phyloP scores from a whole-genome alignment of 805 yeast genomes.

The Yamadazyma nakazawae region DNA sequence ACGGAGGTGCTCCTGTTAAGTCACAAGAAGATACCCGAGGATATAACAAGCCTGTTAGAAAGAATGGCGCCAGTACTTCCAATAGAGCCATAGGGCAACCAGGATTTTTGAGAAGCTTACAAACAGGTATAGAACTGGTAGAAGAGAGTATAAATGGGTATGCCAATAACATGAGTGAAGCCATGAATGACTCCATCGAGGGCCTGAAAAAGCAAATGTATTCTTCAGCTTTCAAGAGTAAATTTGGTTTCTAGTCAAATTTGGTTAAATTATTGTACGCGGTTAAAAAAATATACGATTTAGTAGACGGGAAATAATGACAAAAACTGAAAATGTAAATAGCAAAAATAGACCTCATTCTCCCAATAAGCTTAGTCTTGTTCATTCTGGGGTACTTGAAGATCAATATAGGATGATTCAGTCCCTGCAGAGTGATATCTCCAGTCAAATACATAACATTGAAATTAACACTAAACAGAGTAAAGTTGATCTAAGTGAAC shows the following conservation, averaged over 20 bases:
- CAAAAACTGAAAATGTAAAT: neutral
- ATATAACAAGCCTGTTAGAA: slow-evolving; percentile 50
- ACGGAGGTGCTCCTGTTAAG: slow-evolving; percentile 7
- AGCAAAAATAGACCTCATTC: neutral
- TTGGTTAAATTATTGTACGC: neutral
- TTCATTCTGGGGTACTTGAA: neutral
- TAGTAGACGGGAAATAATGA: neutral
- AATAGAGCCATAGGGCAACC: slow-evolving; percentile 42
- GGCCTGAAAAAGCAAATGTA: slow-evolving; percentile 49
- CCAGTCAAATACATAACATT: slow-evolving; percentile 11
- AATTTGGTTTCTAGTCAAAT: slow-evolving; percentile 44
- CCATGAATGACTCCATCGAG: slow-evolving; percentile 50
- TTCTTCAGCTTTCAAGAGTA: slow-evolving; percentile 49
- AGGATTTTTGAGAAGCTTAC: slow-evolving; percentile 43
- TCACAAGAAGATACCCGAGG: slow-evolving; percentile 20
- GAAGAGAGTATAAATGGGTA: slow-evolving; percentile 57
- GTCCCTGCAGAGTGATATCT: neutral
- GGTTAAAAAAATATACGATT: neutral
- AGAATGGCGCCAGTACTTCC: slow-evolving; percentile 27
- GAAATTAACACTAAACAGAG: slow-evolving; percentile 36
- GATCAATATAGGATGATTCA: neutral
- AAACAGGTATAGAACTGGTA: slow-evolving; percentile 49
- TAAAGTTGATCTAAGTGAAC: slow-evolving; percentile 32
- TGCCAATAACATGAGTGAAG: slow-evolving; percentile 52
- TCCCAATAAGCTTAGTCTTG: neutral